A percentile compares a stretch with the other conserved stretches of the same genome.
Evolutionary conservation across 2,329 filamentous ascomycete species (phyloP).

Genomic region (Fusarium phyllophilum): DNA sequence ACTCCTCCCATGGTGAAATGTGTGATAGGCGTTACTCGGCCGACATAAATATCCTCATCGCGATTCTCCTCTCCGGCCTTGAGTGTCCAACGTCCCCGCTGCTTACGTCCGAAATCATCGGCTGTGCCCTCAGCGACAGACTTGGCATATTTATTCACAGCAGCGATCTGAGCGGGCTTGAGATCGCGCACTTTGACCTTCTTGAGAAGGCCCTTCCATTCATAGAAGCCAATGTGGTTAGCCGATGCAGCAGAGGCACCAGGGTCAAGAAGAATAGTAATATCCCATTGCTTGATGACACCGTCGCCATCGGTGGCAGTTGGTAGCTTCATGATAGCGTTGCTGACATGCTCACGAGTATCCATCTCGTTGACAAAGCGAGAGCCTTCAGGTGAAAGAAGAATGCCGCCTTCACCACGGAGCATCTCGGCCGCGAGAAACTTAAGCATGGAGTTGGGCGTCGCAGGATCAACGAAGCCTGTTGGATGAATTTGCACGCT

Average conservation of each 20-base stretch:
- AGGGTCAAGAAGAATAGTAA: constrained; percentile 68
- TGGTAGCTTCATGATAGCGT: constrained; percentile 57
- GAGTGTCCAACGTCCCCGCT: constrained; percentile 67
- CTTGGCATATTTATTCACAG: constrained; percentile 61
- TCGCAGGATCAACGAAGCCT: constrained; percentile 67
- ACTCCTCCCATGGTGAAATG: constrained; percentile 76
- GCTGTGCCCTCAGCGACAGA: constrained; percentile 52
- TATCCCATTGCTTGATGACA: constrained; percentile 63
- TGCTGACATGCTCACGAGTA: constrained; percentile 67
- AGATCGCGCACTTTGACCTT: constrained; percentile 66
- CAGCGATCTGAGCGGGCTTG: constrained; percentile 49
- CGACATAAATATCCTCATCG: constrained; percentile 66
- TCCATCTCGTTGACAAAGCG: constrained; percentile 72
- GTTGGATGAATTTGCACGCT: constrained; percentile 73
- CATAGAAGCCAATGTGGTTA: constrained; percentile 70
- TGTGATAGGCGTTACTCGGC: constrained; percentile 69
- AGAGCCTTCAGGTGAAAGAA: constrained; percentile 58
- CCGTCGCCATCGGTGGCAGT: constrained; percentile 45
- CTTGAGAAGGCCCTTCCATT: constrained; percentile 68
- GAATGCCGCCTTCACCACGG: constrained; percentile 69
- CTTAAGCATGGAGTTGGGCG: constrained; percentile 60
- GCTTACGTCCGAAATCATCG: constrained; percentile 59
- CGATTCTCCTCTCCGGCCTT: constrained; percentile 54
- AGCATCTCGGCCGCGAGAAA: constrained; percentile 72
- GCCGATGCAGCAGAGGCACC: constrained; percentile 62